Evolutionary conservation across 192 early-diverging fungal genomes (phyloP).

Genomic region (Piromyces sp.): DNA sequence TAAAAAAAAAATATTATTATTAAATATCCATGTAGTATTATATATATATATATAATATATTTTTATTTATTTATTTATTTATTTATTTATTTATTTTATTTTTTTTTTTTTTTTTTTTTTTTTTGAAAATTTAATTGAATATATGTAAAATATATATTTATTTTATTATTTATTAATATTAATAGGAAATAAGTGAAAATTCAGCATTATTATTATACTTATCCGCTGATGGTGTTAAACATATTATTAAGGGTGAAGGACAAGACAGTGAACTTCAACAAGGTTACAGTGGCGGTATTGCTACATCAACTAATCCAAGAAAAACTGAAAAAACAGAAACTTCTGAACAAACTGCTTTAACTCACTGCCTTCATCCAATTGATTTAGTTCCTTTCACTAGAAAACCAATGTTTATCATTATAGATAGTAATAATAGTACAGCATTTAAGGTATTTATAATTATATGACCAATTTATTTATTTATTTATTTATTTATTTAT

Average conservation of each 20-base stretch:
- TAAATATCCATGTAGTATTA: too few relatives aligned
- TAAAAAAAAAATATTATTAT: too few relatives aligned
- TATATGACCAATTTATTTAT: not conserved
- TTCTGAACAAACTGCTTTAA: slow-evolving; percentile 24
- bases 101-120: too few relatives aligned
- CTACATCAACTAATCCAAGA: slow-evolving; percentile 48
- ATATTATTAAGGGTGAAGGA: slow-evolving; percentile 13
- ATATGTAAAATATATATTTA: too few relatives aligned
- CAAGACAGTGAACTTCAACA: slow-evolving; percentile 11
- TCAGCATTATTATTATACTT: slow-evolving; percentile 74
- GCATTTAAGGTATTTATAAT: slow-evolving; percentile 50
- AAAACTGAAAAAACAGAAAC: slow-evolving; percentile 32
- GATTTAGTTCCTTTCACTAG: slow-evolving; percentile 88
- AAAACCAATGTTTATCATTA: slow-evolving; percentile 82
- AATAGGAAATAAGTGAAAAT: slow-evolving; percentile 67
- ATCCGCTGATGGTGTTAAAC: slow-evolving; percentile 66
- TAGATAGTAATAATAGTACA: slow-evolving; percentile 76
- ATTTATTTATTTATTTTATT: too few relatives aligned
- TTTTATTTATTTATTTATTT: too few relatives aligned
- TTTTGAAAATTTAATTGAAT: too few relatives aligned
- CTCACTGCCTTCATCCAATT: slow-evolving; percentile 69
- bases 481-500: not conserved
- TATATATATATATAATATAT: too few relatives aligned
- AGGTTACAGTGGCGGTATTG: slow-evolving; percentile 59
- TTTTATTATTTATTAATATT: not conserved